Evolutionary conservation across 257 asterid genomes (phyloP).

Genomic region (Solanum medicagineum): DNA sequence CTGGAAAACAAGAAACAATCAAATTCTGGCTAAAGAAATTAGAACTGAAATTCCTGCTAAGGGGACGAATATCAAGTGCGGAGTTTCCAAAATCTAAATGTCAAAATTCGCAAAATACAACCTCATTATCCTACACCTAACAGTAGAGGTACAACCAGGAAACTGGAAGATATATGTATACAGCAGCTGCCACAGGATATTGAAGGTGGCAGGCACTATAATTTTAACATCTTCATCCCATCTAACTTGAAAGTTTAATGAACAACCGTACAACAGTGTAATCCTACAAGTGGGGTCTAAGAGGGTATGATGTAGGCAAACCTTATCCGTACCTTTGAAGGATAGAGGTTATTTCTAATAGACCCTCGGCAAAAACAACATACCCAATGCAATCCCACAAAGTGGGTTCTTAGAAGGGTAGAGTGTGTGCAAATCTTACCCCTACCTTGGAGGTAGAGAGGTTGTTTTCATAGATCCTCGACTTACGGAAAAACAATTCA

Average conservation of each 20-base stretch:
- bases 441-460: too few species aligned
- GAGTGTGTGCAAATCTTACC: too few species aligned
- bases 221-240: neutral
- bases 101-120: neutral
- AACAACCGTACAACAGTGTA: neutral
- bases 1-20: conserved; percentile 28
- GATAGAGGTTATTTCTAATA: too few species aligned
- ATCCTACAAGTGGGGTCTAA: too few species aligned
- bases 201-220: neutral
- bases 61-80: neutral
- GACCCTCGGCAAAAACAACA: too few species aligned
- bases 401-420: too few species aligned
- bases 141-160: neutral
- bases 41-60: neutral
- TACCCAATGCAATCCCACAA: too few species aligned
- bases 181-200: neutral
- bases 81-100: neutral
- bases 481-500: too few species aligned
- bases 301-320: too few species aligned
- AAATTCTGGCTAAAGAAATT: neutral
- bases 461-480: too few species aligned
- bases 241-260: neutral
- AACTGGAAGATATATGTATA: neutral
- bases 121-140: neutral
- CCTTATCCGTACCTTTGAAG: too few species aligned